These are phyloP conservation scores for Teratosphaeria pseudoeucalypti DNA, from an alignment of 2,329 filamentous ascomycete genomes.

Conservation along the genomic window DNA sequence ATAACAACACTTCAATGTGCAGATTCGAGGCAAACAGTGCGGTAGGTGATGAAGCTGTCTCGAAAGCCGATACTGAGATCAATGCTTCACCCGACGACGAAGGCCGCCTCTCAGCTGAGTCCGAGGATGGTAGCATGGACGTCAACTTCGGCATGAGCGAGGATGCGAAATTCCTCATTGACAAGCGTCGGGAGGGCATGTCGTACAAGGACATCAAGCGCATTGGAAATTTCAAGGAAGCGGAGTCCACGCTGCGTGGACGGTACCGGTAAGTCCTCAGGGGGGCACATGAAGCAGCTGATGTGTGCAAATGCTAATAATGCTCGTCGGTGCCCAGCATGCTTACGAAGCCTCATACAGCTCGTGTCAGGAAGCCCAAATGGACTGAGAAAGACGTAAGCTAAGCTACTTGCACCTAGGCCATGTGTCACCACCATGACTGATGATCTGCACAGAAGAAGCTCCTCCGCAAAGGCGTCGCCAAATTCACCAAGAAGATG, in stretches of 20 bases:
- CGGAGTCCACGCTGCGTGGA: slow-evolving; percentile 63
- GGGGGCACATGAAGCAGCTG: neutral
- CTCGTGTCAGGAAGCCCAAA: slow-evolving; percentile 54
- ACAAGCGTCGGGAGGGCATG: slow-evolving; percentile 45
- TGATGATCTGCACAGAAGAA: slow-evolving; percentile 17
- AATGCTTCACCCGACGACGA: neutral
- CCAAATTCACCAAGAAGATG: slow-evolving; percentile 4
- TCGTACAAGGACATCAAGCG: slow-evolving; percentile 56
- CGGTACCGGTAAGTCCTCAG: slow-evolving; percentile 40
- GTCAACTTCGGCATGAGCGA: neutral
- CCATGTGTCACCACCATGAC: neutral
- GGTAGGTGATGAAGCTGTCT: neutral
- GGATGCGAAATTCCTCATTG: slow-evolving; percentile 31
- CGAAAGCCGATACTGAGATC: neutral
- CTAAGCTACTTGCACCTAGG: slow-evolving; percentile 29
- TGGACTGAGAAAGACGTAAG: slow-evolving; percentile 58
- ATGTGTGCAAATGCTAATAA: neutral
- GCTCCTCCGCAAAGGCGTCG: slow-evolving; percentile 17
- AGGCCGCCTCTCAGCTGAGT: neutral
- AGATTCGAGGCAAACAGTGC: neutral
- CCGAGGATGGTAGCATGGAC: neutral
- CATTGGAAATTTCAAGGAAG: slow-evolving; percentile 47
- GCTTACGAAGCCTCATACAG: slow-evolving; percentile 52
- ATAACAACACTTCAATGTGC: neutral
- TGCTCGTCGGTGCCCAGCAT: slow-evolving; percentile 20